phyloP scores from a whole-genome alignment of 148 eudicot genomes.

The Camellia granthamiana region DNA sequence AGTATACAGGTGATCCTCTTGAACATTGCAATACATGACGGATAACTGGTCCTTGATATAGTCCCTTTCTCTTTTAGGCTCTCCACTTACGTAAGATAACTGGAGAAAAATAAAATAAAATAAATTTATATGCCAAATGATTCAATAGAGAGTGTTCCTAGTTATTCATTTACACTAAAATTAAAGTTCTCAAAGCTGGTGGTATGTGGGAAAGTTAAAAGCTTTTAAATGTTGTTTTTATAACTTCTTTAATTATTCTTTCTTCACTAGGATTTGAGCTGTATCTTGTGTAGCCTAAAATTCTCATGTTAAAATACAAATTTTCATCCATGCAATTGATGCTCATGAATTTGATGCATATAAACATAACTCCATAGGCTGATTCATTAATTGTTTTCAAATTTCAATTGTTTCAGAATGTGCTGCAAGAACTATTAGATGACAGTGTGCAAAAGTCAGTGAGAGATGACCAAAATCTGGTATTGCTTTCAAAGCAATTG shows the following conservation, averaged over 20 bases:
- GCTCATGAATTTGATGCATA: conserved; percentile 4
- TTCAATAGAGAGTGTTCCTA: background rate
- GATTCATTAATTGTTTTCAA: background rate
- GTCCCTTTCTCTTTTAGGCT: background rate
- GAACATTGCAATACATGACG: background rate
- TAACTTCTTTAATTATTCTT: background rate
- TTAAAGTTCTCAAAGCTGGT: background rate
- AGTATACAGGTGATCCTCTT: background rate
- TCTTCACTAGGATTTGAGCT: background rate
- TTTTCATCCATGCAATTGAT: background rate
- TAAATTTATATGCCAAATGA: background rate
- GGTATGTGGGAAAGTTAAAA: background rate
- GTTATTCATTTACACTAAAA: background rate
- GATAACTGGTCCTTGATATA: background rate
- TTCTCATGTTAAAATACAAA: background rate
- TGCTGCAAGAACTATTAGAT: conserved; percentile 47
- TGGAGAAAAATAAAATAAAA: background rate
- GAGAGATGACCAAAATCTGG: conserved; percentile 49
- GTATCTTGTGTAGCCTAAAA: background rate
- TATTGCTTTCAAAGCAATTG: conserved; percentile 65
- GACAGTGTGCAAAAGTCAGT: conserved; percentile 31
- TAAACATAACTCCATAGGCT: background rate
- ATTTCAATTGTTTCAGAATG: conserved; percentile 27
- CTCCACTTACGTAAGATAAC: background rate
- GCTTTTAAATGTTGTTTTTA: background rate